Conservation (phyloP, 176 grass and related monocot genomes). For the Puccinellia tenuiflora region DNA sequence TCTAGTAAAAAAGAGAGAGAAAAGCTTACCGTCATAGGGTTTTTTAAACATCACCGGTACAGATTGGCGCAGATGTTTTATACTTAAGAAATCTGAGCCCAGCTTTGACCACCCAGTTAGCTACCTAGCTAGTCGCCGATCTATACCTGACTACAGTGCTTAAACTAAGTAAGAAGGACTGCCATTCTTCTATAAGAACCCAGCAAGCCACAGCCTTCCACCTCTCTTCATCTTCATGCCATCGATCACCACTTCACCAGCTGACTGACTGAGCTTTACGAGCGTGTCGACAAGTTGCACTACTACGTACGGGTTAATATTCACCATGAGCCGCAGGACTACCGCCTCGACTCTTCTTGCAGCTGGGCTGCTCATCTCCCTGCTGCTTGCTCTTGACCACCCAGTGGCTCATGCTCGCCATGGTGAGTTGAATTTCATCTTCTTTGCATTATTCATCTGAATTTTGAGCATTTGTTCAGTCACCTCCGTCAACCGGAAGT, state of each 20-base stretch:
- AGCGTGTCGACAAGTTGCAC: not conserved
- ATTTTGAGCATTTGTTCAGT: not conserved
- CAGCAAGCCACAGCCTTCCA: not conserved
- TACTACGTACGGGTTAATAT: not conserved
- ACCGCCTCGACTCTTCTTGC: not conserved
- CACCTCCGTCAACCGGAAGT: not conserved
- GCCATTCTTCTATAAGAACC: slow-evolving; percentile 20
- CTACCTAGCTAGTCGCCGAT: not conserved
- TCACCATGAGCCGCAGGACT: slow-evolving; percentile 27
- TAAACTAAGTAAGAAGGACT: not conserved
- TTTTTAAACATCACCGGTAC: slow-evolving; percentile 36
- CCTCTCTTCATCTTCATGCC: not conserved
- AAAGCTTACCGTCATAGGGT: slow-evolving; percentile 11
- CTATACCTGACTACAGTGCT: not conserved
- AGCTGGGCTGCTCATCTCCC: slow-evolving; percentile 9
- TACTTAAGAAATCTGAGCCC: slow-evolving; percentile 22
- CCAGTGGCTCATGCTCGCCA: slow-evolving; percentile 25
- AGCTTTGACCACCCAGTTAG: slow-evolving; percentile 18
- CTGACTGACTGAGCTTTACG: not conserved
- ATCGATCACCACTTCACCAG: not conserved
- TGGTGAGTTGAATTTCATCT: not conserved
- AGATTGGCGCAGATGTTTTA: slow-evolving; percentile 28
- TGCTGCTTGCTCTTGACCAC: slow-evolving; percentile 13
- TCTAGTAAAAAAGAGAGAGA: not conserved
- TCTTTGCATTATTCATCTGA: not conserved